Percentiles rank a stretch among this genome's conserved stretches.
Conservation (phyloP, 352 stramenopile species). For the Phytophthora podocarpi region DNA sequence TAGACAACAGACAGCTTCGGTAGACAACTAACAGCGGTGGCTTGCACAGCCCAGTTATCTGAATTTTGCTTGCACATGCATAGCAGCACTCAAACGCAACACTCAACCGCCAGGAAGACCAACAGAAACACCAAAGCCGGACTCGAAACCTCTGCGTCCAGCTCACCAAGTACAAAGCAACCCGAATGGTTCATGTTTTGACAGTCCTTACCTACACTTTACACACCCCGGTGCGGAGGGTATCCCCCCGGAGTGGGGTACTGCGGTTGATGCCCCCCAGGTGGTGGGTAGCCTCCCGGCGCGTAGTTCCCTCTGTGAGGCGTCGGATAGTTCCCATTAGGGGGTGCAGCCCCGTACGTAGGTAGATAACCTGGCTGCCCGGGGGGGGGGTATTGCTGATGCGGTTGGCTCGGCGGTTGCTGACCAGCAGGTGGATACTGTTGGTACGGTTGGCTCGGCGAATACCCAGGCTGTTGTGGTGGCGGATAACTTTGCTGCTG, state of each 20-base stretch:
- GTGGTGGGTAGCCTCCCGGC: slow-evolving; percentile 27
- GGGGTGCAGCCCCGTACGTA: slow-evolving; percentile 38
- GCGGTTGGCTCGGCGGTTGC: slow-evolving; percentile 8
- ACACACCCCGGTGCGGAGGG: slow-evolving; percentile 33
- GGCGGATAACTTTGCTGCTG: neutral
- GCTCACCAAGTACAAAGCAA: no score
- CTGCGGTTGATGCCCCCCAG: slow-evolving; percentile 16
- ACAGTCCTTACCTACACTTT: slow-evolving; percentile 8
- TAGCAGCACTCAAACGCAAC: no score
- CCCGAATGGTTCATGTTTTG: neutral
- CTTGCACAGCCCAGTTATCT: no score
- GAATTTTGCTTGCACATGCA: no score
- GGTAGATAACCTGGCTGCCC: slow-evolving; percentile 36
- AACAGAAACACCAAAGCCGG: no score
- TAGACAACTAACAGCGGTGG: no score
- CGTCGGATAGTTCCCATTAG: slow-evolving; percentile 4
- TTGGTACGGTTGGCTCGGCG: neutral
- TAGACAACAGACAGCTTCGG: no score
- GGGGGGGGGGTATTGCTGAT: slow-evolving; percentile 15
- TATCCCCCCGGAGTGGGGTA: slow-evolving; percentile 33
- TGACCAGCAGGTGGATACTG: neutral
- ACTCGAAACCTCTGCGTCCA: no score
- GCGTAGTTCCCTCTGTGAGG: neutral
- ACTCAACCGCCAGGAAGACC: no score
- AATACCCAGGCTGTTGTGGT: neutral